Conservation (phyloP, 257 asterid genomes). For the Oldenlandia corymbosa region DNA sequence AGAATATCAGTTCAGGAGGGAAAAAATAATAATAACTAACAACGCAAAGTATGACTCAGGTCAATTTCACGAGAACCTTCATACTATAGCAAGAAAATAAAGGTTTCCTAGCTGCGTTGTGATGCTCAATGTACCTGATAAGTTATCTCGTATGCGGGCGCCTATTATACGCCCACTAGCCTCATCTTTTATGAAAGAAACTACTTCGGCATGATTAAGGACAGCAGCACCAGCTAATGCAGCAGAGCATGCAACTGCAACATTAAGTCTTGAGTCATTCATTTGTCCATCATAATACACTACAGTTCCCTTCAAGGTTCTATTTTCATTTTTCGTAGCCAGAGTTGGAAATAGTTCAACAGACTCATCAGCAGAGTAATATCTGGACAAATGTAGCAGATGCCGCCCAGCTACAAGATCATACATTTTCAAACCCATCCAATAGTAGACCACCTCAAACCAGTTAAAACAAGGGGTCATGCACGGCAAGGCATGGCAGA, state of each 20-base stretch:
- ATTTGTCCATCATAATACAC: constrained; percentile 98
- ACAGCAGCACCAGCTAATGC: constrained; percentile 91
- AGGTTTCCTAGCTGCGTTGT: background rate
- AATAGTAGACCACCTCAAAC: constrained; percentile 86
- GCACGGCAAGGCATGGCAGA: constrained; percentile 90
- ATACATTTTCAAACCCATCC: constrained; percentile 96
- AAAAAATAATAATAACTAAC: background rate
- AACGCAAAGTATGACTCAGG: background rate
- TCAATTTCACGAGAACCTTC: background rate
- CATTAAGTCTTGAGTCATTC: constrained; percentile 93
- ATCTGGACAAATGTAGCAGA: constrained; percentile 83
- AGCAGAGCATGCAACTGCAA: constrained; percentile 88
- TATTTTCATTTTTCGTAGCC: constrained; percentile 65
- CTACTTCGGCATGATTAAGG: constrained; percentile 89
- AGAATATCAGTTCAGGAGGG: background rate
- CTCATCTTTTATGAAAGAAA: constrained; percentile 67
- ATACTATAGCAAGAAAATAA: background rate
- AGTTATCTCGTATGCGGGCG: constrained; percentile 67
- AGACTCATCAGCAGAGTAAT: constrained; percentile 86
- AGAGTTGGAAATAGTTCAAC: constrained; percentile 86
- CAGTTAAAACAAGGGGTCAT: constrained; percentile 98
- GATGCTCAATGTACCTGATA: constrained; percentile 53
- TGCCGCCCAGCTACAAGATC: constrained; percentile 87
- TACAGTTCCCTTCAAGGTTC: constrained; percentile 88
- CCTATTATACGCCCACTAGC: constrained; percentile 59